phyloP scores from a whole-genome alignment of 2,329 filamentous ascomycete genomes.

The Aspergillus viridinutans region DNA sequence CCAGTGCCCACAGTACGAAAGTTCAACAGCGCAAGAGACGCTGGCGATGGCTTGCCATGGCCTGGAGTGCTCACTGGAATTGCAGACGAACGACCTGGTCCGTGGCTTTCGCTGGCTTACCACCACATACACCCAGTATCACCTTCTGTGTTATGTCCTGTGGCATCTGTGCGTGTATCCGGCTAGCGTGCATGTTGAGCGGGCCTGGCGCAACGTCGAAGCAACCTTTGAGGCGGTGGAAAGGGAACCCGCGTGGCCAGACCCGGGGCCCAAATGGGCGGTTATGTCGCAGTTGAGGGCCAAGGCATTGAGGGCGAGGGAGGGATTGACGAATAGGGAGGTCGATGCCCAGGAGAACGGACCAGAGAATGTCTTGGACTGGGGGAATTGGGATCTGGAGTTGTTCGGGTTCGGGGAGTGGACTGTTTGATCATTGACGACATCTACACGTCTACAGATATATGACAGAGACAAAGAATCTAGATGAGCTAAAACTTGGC shows the following conservation, averaged over 20 bases:
- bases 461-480: conserved; percentile 8
- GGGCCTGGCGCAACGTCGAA: conserved; percentile 29
- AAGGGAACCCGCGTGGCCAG: conserved; percentile 14
- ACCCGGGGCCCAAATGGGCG: conserved; percentile 21
- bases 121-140: conserved; percentile 42
- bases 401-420: conserved; percentile 18
- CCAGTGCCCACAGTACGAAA: not conserved
- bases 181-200: conserved; percentile 20
- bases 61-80: conserved; percentile 29
- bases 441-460: not conserved
- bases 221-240: conserved; percentile 14
- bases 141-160: conserved; percentile 43
- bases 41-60: conserved; percentile 32
- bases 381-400: conserved; percentile 16
- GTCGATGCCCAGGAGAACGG: not conserved
- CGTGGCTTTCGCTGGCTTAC: conserved; percentile 36
- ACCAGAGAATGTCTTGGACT: conserved; percentile 6
- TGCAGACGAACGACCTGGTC: conserved; percentile 37
- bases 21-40: conserved; percentile 24
- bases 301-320: conserved; percentile 14
- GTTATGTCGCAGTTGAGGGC: conserved; percentile 15
- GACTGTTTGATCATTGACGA: conserved; percentile 6
- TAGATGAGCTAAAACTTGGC: conserved; percentile 8
- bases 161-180: conserved; percentile 44
- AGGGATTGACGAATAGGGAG: conserved; percentile 1